Percentiles rank a stretch among this genome's conserved stretches.
Evolutionary conservation across 176 grass and related monocot species (phyloP).

Genomic region (Eleusine coracana): DNA sequence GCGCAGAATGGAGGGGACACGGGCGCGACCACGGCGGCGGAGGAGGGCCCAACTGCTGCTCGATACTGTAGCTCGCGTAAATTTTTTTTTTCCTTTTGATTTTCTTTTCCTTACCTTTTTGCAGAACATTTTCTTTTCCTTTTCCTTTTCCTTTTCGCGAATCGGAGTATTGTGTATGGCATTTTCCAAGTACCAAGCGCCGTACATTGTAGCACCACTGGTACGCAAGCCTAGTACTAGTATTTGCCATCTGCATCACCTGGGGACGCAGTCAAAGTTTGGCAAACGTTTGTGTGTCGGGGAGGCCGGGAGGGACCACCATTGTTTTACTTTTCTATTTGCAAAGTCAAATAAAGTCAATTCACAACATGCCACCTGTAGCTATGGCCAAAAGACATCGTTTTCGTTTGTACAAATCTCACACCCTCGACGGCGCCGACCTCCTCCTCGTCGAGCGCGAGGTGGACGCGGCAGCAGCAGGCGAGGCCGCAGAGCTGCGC

Average conservation of each 20-base stretch:
- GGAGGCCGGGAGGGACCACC: background rate
- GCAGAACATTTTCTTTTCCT: background rate
- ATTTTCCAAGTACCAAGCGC: no score
- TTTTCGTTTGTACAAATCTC: no score
- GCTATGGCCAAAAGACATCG: background rate
- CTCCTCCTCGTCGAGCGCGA: no score
- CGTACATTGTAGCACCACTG: no score
- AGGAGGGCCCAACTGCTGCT: conserved; percentile 22
- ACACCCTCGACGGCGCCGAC: no score
- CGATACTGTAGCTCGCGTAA: conserved; percentile 1
- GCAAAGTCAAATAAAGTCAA: background rate
- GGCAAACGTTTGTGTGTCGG: background rate
- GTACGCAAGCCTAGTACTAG: background rate
- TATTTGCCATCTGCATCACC: background rate
- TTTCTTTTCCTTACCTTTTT: background rate
- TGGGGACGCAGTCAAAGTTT: background rate
- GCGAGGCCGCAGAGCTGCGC: no score
- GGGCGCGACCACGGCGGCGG: background rate
- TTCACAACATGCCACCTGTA: background rate
- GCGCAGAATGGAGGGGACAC: background rate
- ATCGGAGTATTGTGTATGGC: background rate
- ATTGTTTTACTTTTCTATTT: background rate
- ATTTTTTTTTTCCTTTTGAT: background rate
- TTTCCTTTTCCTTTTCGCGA: background rate
- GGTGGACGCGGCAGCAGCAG: no score